phyloP scores from a whole-genome alignment of 2,329 filamentous ascomycete genomes.

The Fusarium papillatum region DNA sequence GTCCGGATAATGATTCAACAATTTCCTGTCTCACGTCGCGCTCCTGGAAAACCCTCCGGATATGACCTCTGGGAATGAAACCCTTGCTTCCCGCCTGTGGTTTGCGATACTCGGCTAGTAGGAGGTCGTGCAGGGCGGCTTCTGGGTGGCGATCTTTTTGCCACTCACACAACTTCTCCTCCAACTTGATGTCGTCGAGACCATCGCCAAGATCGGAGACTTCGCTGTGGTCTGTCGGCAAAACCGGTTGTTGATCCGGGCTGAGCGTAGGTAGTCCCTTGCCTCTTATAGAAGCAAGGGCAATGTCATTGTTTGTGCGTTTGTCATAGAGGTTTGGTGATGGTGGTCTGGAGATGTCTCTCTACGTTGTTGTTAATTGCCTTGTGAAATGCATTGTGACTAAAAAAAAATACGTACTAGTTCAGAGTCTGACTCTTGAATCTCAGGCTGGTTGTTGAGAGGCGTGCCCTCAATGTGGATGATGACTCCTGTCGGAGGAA shows the following conservation, averaged over 20 bases:
- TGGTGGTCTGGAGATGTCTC: not conserved
- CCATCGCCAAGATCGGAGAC: not conserved
- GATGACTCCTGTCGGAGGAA: not conserved
- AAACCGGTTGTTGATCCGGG: not conserved
- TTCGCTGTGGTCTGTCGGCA: not conserved
- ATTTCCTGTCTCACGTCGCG: not conserved
- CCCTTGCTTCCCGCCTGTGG: conserved; percentile 4
- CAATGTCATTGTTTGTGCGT: not conserved
- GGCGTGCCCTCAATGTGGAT: not conserved
- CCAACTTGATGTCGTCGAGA: not conserved
- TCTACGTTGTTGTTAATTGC: not conserved
- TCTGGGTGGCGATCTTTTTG: not conserved
- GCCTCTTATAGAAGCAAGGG: not conserved
- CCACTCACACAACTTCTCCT: not conserved
- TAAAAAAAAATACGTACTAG: not conserved
- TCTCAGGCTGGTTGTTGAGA: not conserved
- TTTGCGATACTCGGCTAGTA: conserved; percentile 7
- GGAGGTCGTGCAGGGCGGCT: conserved; percentile 1
- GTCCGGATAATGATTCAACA: not conserved
- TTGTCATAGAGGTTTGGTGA: not conserved
- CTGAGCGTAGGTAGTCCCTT: not conserved
- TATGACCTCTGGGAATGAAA: conserved; percentile 7
- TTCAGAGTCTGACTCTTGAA: conserved; percentile 8
- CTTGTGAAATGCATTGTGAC: not conserved
- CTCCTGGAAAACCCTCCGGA: not conserved